Percentiles rank a stretch among this genome's conserved stretches.
These are phyloP conservation scores for Cutaneotrichosporon spelunceum DNA, from an alignment of 1,284 basidiomycete genomes.

Conservation along the genomic window DNA sequence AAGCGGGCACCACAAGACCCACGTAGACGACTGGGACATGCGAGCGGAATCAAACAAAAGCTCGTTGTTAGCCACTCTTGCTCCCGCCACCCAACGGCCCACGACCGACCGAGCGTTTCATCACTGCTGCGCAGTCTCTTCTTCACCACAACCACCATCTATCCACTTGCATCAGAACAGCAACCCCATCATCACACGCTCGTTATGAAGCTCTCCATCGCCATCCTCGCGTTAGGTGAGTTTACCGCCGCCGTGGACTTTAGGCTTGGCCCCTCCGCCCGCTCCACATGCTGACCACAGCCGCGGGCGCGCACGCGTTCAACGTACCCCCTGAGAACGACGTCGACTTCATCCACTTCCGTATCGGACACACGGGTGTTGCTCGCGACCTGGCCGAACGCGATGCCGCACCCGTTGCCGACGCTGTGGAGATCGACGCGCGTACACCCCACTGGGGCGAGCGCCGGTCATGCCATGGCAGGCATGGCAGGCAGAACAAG, in stretches of 20 bases:
- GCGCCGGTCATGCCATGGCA: not conserved
- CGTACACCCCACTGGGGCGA: not conserved
- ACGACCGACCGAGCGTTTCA: too few species aligned
- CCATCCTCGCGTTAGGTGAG: slow-evolving; percentile 15
- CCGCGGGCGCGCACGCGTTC: slow-evolving; percentile 7
- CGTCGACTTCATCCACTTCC: not conserved
- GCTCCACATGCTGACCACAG: not conserved
- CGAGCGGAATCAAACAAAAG: not conserved
- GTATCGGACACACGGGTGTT: slow-evolving; percentile 1
- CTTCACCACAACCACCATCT: not conserved
- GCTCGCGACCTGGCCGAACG: slow-evolving; percentile 10
- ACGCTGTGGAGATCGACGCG: not conserved
- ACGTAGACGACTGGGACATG: too few species aligned
- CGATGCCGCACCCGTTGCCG: not conserved
- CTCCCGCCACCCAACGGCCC: not conserved
- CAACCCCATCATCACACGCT: slow-evolving; percentile 6
- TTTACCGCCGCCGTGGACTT: not conserved
- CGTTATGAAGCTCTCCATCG: slow-evolving; percentile 20
- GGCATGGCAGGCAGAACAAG: not conserved
- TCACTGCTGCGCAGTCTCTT: not conserved
- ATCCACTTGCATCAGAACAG: not conserved
- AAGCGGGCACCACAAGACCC: too few species aligned
- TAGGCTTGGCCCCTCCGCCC: not conserved
- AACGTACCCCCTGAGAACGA: not conserved
- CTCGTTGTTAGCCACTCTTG: not conserved